A percentile compares a stretch with the other conserved stretches of the same genome.
Evolutionary conservation across 2,329 filamentous ascomycete genomes (phyloP).

Genomic region (Epichloe hybrida): DNA sequence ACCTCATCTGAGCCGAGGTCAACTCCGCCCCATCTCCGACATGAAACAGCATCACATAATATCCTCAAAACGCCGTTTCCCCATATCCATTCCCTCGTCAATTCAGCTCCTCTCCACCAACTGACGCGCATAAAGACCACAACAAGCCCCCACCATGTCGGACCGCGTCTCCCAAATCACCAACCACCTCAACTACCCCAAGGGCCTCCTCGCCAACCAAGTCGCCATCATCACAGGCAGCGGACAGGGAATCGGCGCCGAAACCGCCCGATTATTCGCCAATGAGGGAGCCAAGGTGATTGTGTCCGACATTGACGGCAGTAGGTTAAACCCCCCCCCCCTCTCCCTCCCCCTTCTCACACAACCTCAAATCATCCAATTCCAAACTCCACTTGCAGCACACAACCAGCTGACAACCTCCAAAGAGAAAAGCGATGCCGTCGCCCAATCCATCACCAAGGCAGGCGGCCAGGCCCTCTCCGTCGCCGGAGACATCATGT

Average conservation of each 20-base stretch:
- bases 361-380: too few relatives aligned
- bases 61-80: neutral
- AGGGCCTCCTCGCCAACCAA: conserved; percentile 65
- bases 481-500: conserved; percentile 64
- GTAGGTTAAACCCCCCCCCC: conserved; percentile 26
- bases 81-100: neutral
- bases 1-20: neutral
- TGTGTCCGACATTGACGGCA: conserved; percentile 67
- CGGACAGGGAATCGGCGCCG: conserved; percentile 79
- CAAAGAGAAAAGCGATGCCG: conserved; percentile 46
- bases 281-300: conserved; percentile 81
- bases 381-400: too few relatives aligned
- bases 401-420: neutral
- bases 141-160: conserved; percentile 23
- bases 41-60: neutral
- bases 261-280: conserved; percentile 68
- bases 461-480: conserved; percentile 55
- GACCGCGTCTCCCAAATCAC: conserved; percentile 58
- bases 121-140: too few relatives aligned
- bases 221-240: conserved; percentile 79
- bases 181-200: conserved; percentile 68
- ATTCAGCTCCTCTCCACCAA: neutral
- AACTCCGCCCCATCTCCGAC: too few relatives aligned
- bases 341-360: neutral
- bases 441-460: conserved; percentile 56